A percentile compares a stretch with the other conserved stretches of the same genome.
These are phyloP conservation scores for Wickerhamomyces ciferrii DNA, from an alignment of 805 yeast genomes.

Conservation along the genomic window DNA sequence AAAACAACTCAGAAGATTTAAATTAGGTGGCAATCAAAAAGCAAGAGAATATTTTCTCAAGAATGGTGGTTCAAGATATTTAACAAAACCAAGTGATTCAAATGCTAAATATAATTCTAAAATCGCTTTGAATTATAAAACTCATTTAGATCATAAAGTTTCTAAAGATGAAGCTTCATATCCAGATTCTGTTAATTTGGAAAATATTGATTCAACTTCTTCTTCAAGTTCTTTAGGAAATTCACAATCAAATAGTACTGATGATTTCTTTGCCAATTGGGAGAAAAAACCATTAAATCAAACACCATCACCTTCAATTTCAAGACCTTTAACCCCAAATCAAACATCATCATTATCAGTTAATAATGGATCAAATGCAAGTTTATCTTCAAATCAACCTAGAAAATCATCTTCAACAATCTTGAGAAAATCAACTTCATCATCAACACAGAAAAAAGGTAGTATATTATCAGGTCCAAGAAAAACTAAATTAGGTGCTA, in stretches of 20 bases:
- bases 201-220: slow-evolving; percentile 35
- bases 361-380: slow-evolving; percentile 2
- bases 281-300: slow-evolving; percentile 62
- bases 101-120: slow-evolving; percentile 74
- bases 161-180: slow-evolving; percentile 58
- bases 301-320: slow-evolving; percentile 23
- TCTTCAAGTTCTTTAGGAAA: slow-evolving; percentile 25
- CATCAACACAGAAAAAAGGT: slow-evolving; percentile 29
- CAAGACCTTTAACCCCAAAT: slow-evolving; percentile 26
- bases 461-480: slow-evolving; percentile 50
- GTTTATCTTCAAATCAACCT: slow-evolving; percentile 10
- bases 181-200: slow-evolving; percentile 73
- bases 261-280: slow-evolving; percentile 91
- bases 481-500: slow-evolving; percentile 53
- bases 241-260: slow-evolving; percentile 45
- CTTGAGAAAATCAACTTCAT: slow-evolving; percentile 22
- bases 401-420: slow-evolving; percentile 24
- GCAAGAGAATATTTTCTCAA: slow-evolving; percentile 81
- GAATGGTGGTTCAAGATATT: slow-evolving; percentile 76
- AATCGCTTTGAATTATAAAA: slow-evolving; percentile 77
- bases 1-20: slow-evolving; percentile 84
- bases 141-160: slow-evolving; percentile 68
- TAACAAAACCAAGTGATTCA: slow-evolving; percentile 55
- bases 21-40: slow-evolving; percentile 86
- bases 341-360: neutral